A percentile compares a stretch with the other conserved stretches of the same genome.
These are phyloP conservation scores for Mycena albidolilacea DNA, from an alignment of 768 basidiomycete genomes.

Conservation along the genomic window DNA sequence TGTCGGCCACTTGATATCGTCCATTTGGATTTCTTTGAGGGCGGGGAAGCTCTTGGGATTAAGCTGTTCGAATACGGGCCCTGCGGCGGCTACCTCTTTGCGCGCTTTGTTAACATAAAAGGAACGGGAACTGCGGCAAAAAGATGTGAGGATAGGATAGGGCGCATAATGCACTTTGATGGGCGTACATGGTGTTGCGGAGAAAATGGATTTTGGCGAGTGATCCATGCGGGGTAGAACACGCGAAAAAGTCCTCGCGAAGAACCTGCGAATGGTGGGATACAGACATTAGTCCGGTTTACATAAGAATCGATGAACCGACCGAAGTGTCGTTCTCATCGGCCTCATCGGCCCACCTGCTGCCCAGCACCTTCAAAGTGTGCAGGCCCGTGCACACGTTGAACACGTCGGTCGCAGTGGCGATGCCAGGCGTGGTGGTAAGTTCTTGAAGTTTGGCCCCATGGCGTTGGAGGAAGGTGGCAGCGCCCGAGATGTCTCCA, in stretches of 20 bases:
- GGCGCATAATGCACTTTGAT: too few relatives aligned
- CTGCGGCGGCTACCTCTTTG: background rate
- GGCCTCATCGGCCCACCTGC: too few relatives aligned
- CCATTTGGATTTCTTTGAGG: background rate
- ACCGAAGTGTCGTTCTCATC: too few relatives aligned
- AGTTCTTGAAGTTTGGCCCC: background rate
- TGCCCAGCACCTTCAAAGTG: background rate
- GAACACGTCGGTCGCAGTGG: background rate
- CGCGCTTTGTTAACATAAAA: background rate
- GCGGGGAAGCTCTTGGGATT: background rate
- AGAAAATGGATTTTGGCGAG: background rate
- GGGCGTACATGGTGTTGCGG: background rate
- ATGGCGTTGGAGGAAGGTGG: background rate
- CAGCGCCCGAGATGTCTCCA: background rate
- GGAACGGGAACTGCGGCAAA: background rate
- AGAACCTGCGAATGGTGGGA: background rate
- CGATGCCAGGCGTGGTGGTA: background rate
- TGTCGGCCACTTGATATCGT: background rate
- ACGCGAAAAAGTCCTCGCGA: background rate
- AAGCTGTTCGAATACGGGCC: background rate
- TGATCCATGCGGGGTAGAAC: background rate
- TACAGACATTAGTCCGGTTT: background rate
- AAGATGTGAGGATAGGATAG: background rate
- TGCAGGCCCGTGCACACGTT: background rate
- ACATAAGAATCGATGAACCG: too few relatives aligned